These are phyloP conservation scores for Phytophthora cactorum DNA, from an alignment of 352 stramenopile genomes.

Conservation along the genomic window DNA sequence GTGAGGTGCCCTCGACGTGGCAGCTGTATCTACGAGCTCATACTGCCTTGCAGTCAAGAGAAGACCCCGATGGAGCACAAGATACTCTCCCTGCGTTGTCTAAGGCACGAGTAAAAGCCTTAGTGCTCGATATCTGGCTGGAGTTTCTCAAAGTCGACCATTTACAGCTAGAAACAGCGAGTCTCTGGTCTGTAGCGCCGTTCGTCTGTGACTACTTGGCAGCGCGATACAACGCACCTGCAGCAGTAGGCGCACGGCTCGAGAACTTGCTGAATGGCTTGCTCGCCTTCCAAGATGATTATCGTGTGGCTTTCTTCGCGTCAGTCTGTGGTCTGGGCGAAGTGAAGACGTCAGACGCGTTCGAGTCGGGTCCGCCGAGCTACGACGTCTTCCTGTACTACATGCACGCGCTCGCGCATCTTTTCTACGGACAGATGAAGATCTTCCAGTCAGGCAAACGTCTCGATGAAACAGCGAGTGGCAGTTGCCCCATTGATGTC, in stretches of 20 bases:
- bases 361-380: conserved; percentile 20
- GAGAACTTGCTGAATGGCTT: conserved; percentile 56
- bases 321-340: conserved; percentile 47
- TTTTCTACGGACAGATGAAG: conserved; percentile 78
- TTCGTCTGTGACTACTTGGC: conserved; percentile 82
- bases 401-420: conserved; percentile 59
- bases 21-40: conserved; percentile 44
- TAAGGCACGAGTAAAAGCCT: conserved; percentile 37
- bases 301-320: conserved; percentile 70
- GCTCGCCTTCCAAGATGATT: conserved; percentile 50
- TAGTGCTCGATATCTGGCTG: conserved; percentile 76
- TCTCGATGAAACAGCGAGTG: conserved; percentile 61
- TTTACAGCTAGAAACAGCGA: conserved; percentile 58
- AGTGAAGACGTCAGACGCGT: conserved; percentile 17
- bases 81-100: conserved; percentile 36
- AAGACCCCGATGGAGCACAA: conserved; percentile 14
- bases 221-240: conserved; percentile 52
- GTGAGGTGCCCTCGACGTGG: conserved; percentile 44
- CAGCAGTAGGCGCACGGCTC: conserved; percentile 61
- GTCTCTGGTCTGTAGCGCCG: conserved; percentile 57
- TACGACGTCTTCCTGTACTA: conserved; percentile 81
- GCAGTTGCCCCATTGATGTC: conserved; percentile 51
- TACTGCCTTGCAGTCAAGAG: conserved; percentile 19
- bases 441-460: conserved; percentile 65
- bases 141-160: conserved; percentile 79